These are phyloP conservation scores for Paracamarosporium sp. DNA, from an alignment of 2,329 filamentous ascomycete species.

Conservation along the genomic window DNA sequence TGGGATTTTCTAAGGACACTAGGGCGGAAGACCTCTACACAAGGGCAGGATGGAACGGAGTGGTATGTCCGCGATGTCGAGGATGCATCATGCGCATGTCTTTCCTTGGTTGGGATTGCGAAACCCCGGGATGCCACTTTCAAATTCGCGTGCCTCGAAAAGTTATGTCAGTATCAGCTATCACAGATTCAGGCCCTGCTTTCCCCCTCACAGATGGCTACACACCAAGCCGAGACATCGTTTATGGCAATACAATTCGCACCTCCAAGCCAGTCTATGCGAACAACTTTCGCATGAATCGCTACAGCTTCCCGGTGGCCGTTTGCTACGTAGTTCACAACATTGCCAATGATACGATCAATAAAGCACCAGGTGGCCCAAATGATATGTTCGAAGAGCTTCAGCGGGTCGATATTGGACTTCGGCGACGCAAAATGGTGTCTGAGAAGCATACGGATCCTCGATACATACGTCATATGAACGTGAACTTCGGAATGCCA, in stretches of 20 bases:
- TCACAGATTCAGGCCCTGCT: conserved; percentile 44
- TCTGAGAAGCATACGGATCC: conserved; percentile 47
- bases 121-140: conserved; percentile 59
- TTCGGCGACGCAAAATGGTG: conserved; percentile 23
- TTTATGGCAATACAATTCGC: not conserved
- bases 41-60: conserved; percentile 63
- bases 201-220: conserved; percentile 34
- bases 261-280: conserved; percentile 23
- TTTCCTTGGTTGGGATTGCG: conserved; percentile 70
- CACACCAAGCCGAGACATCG: conserved; percentile 32
- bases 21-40: conserved; percentile 57
- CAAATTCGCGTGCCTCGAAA: conserved; percentile 42
- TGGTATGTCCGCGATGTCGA: conserved; percentile 70
- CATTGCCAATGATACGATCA: conserved; percentile 61
- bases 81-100: conserved; percentile 66
- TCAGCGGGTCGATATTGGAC: conserved; percentile 49
- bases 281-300: conserved; percentile 51
- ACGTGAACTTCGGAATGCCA: conserved; percentile 65
- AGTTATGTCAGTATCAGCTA: conserved; percentile 31
- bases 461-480: conserved; percentile 60
- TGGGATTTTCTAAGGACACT: conserved; percentile 40
- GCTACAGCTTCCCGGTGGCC: conserved; percentile 57
- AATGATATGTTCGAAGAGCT: conserved; percentile 65
- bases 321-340: conserved; percentile 61
- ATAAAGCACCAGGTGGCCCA: conserved; percentile 60